Percentiles rank a stretch among this genome's conserved stretches.
phyloP scores from a whole-genome alignment of 108 stramenopile species.

The Aurantiochytrium sp. region DNA sequence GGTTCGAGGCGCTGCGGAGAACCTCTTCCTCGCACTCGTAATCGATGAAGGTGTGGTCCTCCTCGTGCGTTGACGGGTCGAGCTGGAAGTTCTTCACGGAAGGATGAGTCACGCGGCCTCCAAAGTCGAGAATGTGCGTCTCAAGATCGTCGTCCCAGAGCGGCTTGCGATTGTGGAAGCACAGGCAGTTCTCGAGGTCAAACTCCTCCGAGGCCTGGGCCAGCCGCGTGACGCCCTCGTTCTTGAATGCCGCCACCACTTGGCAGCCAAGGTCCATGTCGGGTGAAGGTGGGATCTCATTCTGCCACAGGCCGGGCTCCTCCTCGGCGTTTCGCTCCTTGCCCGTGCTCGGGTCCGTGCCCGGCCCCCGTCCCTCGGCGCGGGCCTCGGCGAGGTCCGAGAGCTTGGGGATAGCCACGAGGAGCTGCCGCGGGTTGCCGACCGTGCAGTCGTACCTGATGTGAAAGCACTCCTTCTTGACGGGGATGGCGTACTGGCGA shows the following conservation, averaged over 20 bases:
- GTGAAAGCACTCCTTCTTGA: background rate
- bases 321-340: background rate
- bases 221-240: background rate
- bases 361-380: background rate
- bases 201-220: background rate
- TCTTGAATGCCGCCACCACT: background rate
- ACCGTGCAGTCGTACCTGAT: background rate
- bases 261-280: constrained; percentile 26
- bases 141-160: constrained; percentile 55
- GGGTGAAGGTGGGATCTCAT: background rate
- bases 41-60: constrained; percentile 11
- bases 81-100: constrained; percentile 67
- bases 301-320: background rate
- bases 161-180: constrained; percentile 50
- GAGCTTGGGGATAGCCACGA: background rate
- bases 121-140: constrained; percentile 62
- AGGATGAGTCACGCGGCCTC: constrained; percentile 54
- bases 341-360: background rate
- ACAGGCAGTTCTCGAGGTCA: background rate
- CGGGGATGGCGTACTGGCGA: background rate
- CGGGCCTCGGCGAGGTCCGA: background rate
- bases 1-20: background rate
- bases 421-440: constrained; percentile 1
- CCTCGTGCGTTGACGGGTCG: background rate
- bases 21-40: background rate